Conservation (phyloP, 2,329 filamentous ascomycete genomes). For the Raffaelea deltoideospora region DNA sequence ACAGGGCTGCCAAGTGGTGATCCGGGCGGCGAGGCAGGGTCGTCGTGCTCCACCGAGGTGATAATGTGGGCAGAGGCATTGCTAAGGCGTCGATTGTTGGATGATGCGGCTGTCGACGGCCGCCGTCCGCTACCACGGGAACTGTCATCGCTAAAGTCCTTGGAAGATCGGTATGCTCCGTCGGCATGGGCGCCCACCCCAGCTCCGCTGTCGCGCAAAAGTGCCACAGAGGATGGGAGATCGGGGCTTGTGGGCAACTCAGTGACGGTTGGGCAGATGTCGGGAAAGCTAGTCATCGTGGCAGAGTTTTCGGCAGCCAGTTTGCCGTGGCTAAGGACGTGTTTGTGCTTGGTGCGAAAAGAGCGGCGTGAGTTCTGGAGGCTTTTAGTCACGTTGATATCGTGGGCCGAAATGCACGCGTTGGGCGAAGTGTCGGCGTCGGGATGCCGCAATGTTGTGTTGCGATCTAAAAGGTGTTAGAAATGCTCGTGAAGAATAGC, state of each 20-base stretch:
- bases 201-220: slow-evolving; percentile 13
- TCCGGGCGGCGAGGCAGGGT: background rate
- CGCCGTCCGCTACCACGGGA: too few relatives aligned
- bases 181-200: too few relatives aligned
- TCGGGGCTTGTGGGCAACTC: background rate
- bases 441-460: slow-evolving; percentile 47
- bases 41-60: background rate
- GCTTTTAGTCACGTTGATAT: slow-evolving; percentile 28
- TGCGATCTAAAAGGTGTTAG: slow-evolving; percentile 23
- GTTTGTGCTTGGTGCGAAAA: slow-evolving; percentile 30
- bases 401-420: slow-evolving; percentile 39
- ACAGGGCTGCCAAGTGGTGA: background rate
- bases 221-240: slow-evolving; percentile 4
- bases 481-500: background rate
- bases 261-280: too few relatives aligned
- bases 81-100: too few relatives aligned
- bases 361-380: slow-evolving; percentile 28
- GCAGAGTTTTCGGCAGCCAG: too few relatives aligned
- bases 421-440: slow-evolving; percentile 42
- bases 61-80: background rate
- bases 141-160: slow-evolving; percentile 22
- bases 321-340: slow-evolving; percentile 29
- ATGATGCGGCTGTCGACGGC: too few relatives aligned
- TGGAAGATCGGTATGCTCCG: too few relatives aligned
- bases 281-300: too few relatives aligned